Evolutionary conservation across 2,329 filamentous ascomycete species (phyloP).

Genomic region (Fusarium nodosum): DNA sequence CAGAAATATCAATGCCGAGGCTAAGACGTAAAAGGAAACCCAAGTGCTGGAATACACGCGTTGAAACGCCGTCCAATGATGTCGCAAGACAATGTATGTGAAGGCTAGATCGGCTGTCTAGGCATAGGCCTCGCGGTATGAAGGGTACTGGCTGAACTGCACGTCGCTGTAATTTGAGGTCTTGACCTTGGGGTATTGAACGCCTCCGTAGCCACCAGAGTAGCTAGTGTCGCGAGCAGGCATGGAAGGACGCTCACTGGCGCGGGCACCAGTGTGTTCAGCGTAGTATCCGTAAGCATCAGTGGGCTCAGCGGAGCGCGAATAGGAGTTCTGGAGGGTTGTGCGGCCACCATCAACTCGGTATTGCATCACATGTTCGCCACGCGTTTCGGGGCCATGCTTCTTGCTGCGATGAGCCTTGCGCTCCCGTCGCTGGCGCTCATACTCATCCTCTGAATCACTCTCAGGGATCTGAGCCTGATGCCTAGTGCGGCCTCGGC

Average conservation of each 20-base stretch:
- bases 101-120: slow-evolving; percentile 7
- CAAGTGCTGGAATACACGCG: slow-evolving; percentile 47
- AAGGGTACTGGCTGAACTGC: slow-evolving; percentile 51
- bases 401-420: slow-evolving; percentile 56
- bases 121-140: slow-evolving; percentile 47
- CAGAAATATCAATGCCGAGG: slow-evolving; percentile 39
- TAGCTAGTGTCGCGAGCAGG: slow-evolving; percentile 52
- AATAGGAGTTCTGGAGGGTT: slow-evolving; percentile 50
- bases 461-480: slow-evolving; percentile 55
- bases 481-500: slow-evolving; percentile 56
- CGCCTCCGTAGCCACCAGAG: slow-evolving; percentile 38
- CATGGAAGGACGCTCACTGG: slow-evolving; percentile 52
- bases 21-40: slow-evolving; percentile 36
- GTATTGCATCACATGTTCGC: slow-evolving; percentile 50
- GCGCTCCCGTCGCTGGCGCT: slow-evolving; percentile 51
- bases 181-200: slow-evolving; percentile 53
- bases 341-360: slow-evolving; percentile 50
- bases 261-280: slow-evolving; percentile 35
- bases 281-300: slow-evolving; percentile 46
- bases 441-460: slow-evolving; percentile 55
- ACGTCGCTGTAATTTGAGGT: slow-evolving; percentile 53
- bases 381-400: slow-evolving; percentile 51
- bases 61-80: slow-evolving; percentile 48
- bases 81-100: slow-evolving; percentile 27
- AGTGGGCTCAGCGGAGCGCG: slow-evolving; percentile 45